Evolutionary conservation across 2,329 filamentous ascomycete species (phyloP), one percentile per base, ranked within the genome.

Genomic region (Phialophora macrospora): DNA sequence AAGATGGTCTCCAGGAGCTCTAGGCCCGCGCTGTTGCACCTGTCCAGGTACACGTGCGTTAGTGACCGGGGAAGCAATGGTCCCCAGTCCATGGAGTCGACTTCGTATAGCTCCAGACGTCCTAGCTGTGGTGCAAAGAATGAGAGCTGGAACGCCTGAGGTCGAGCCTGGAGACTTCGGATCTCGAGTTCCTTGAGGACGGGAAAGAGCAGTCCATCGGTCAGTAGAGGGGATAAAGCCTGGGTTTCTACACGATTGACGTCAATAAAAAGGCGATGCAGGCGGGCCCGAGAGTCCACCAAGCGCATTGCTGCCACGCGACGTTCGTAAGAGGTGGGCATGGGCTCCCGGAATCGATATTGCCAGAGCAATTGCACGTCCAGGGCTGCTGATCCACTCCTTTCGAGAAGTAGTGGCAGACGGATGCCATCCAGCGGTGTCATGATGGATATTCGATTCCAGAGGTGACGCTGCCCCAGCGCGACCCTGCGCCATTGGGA

Each of bases 401-500:
- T 11, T 12, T 55, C 52, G 14, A 55, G 26, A 14, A 55, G 11
- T 3, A 34, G n/a, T 34, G 26, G 52, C 1, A 55, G 52, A 30
- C 52, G 52, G 11, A 30, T 14, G 28, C 52, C 52, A 32, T 55
- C 52, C 24, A 17, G 28, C 28, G 52, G 52, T 34, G 52, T 55
- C 52, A 22, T 55, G 24, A 55, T 20, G 17, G 22, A 32, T 6
- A 55, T n/a, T n/a, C 52, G 52, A 55, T 34, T 55, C 52, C 52
- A 55, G 12, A 55, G 24, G 2, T 20, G 52, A 7, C 28, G 52
- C n/a, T 34, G 24, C 12, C 28, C n/a, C 11, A 55, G 24, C n/a
- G 52, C 52, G 11, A 17, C 52, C 28, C 11, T 55, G 52, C 52
- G 52, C 52, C 52, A 55, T 55, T 34, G 24, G 14, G 52, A 55